A percentile compares a stretch with the other conserved stretches of the same genome.
Conservation (phyloP, 2,329 filamentous ascomycete genomes). For the Colletotrichum tropicicola region DNA sequence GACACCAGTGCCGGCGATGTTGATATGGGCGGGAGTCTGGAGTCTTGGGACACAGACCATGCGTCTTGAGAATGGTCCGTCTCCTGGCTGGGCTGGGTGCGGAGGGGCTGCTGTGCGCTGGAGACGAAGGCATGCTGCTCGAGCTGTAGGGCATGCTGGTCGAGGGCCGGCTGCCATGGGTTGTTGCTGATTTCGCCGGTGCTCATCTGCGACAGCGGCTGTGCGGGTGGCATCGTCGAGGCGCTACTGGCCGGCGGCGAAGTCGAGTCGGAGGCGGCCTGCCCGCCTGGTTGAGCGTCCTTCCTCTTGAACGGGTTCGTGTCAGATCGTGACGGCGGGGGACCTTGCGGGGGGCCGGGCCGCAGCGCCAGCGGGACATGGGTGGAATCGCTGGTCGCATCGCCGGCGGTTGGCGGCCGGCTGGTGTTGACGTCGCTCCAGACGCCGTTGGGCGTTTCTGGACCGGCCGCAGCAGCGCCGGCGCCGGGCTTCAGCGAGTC, state of each 20-base stretch:
- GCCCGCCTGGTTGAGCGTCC: slow-evolving; percentile 41
- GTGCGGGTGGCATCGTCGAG: slow-evolving; percentile 36
- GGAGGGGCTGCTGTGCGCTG: slow-evolving; percentile 6
- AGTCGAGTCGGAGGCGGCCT: slow-evolving; percentile 15
- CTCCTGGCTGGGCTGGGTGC: slow-evolving; percentile 10
- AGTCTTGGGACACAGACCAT: slow-evolving; percentile 39
- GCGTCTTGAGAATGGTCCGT: slow-evolving; percentile 39
- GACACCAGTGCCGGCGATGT: slow-evolving; percentile 37
- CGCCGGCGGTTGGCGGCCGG: slow-evolving; percentile 16
- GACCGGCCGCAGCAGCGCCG: slow-evolving; percentile 30
- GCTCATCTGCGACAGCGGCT: slow-evolving; percentile 51
- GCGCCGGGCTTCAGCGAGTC: slow-evolving; percentile 42
- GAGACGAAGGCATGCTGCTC: not conserved
- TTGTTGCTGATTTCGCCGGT: slow-evolving; percentile 53
- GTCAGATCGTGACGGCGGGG: slow-evolving; percentile 38
- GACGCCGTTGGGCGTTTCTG: slow-evolving; percentile 39
- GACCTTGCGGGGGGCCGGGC: slow-evolving; percentile 34
- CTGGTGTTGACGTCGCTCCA: slow-evolving; percentile 39
- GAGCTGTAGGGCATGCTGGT: slow-evolving; percentile 18
- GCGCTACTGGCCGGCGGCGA: slow-evolving; percentile 28
- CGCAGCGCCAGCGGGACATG: slow-evolving; percentile 43
- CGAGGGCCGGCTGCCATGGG: slow-evolving; percentile 52
- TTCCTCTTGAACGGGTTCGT: slow-evolving; percentile 65
- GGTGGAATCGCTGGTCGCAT: slow-evolving; percentile 7
- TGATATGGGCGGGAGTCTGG: slow-evolving; percentile 17